Evolutionary conservation across 768 basidiomycete species (phyloP), one percentile per base, ranked within the genome.

Genomic region (Boletellus sp.): DNA sequence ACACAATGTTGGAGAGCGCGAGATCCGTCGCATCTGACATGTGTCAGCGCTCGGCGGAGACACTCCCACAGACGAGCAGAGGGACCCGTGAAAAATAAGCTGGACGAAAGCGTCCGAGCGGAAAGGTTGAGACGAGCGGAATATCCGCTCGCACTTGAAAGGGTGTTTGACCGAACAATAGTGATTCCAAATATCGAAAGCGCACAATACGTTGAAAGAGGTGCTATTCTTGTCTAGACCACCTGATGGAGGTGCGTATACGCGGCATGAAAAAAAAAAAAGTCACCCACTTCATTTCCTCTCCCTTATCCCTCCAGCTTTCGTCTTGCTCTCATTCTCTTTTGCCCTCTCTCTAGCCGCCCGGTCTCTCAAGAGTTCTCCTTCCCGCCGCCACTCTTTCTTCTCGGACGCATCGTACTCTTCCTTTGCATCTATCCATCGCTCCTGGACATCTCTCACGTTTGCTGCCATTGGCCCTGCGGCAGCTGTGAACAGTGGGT

Each of bases 341-440:
- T 9, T 42, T 7, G 40, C 54, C 19, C 19, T 46, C 35, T 61
- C 58, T 24, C 52, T 61, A 17, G 58, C 58, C 10, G 57, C 43
- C 11, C 45, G 55, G 34, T 61, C 67, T 44, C 67, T 55, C 51
- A 63, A 34, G 6, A 52, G 35, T 62, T 87, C 83, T 0, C 85
- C 90, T 62, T 92, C 87, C 50, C 74, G 77, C 56, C 82, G 72
- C 93, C 91, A 94, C 58, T 85, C 78, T 58, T 65, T 75, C 61
- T 72, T 83, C 70, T 97, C 91, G 59, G 74, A 85, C 38, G 84
- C 85, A 66, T 96, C 94, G 70, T 83, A 96, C 39, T 78, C 79
- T 23, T 90, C 88, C 53, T 76, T 78, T 6, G 83, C 80, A 58
- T 96, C 92, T n/a, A 95, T 68, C 94, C 94, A 98, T 37, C 94